phyloP scores from a whole-genome alignment of 176 grass and related monocot species.

The Bolboschoenus planiculmis region DNA sequence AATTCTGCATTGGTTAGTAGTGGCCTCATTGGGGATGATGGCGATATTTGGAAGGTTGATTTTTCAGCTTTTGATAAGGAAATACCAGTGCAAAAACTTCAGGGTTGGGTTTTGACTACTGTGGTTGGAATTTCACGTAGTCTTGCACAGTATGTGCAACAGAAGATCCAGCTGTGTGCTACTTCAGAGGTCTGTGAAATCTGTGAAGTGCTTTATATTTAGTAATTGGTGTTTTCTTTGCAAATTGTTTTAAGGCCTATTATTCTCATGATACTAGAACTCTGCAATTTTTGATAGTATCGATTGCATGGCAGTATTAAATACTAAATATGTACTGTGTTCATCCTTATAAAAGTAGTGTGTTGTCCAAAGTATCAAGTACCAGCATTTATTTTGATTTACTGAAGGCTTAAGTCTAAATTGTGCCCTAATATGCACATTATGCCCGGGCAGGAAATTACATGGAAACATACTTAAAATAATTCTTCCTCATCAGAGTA shows the following conservation, averaged over 20 bases:
- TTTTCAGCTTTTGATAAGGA: conserved; percentile 36
- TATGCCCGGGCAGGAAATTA: not conserved
- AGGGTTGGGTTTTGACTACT: conserved; percentile 51
- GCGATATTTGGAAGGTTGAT: conserved; percentile 44
- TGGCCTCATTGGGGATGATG: conserved; percentile 45
- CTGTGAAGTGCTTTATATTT: not conserved
- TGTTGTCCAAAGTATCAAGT: not conserved
- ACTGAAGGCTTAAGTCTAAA: not conserved
- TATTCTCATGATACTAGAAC: not conserved
- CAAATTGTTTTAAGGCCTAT: not conserved
- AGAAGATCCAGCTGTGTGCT: conserved; percentile 33
- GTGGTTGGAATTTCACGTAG: conserved; percentile 42
- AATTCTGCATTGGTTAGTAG: conserved; percentile 55
- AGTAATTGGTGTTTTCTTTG: not conserved
- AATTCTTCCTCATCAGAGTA: not conserved
- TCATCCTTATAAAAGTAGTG: not conserved
- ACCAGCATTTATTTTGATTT: not conserved
- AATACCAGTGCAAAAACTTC: conserved; percentile 58
- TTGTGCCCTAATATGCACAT: not conserved
- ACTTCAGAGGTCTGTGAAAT: conserved; percentile 47
- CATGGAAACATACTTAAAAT: not conserved
- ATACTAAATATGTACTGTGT: not conserved
- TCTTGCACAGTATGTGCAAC: conserved; percentile 54
- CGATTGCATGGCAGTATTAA: not conserved
- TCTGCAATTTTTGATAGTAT: not conserved